Evolutionary conservation across 1,284 basidiomycete genomes (phyloP), one percentile per base, ranked within the genome.

Genomic region (Marasmius oreades): DNA sequence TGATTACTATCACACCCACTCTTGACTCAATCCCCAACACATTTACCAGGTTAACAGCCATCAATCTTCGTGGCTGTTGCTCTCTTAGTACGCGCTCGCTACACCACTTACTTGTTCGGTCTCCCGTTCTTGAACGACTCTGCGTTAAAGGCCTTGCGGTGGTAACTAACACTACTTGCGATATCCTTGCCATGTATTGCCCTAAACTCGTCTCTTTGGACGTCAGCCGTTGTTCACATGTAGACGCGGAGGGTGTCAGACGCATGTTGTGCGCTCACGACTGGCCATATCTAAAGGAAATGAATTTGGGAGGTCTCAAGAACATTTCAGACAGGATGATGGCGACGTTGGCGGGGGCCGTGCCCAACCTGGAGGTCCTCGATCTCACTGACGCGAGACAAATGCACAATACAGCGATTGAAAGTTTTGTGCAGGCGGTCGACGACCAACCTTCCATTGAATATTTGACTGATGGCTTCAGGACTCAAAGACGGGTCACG

Each of bases 41-140:
- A 23, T 76, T 74, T 64, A 91, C 85, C 10, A 83, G 86, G 61
- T 77, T 92, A 54, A 89, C 85, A 5, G 67, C 68, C 20, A 76
- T 96, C 63, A 86, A 92, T 62, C 73, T 97, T 16, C 80, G 82
- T 64, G 91, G 92, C 26, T 95, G 93, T 70, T 75, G 77, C 1
- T 68, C 74, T 7, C 66, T 97, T 51, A 82, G 83, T 0, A 82
- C 84, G 1, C 74, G 74, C 3, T 82, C 89, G 3, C 74, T 97
- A 20, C 84, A 90, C 63, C 72, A 82, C 54, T 78, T 97, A 26
- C 76, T 97, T 46, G 70, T 80, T n/a, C 78, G 79, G 28, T 89
- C 88, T 0, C 88, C 87, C 0, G 69, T 71, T 12, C 73, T 98
- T 52, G 72, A 75, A 59, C 71, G 65, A 10, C 68, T 94, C 50